Base-by-base conservation (phyloP, 495 filamentous ascomycete genomes). In the Trichoderma parareesei region DNA sequence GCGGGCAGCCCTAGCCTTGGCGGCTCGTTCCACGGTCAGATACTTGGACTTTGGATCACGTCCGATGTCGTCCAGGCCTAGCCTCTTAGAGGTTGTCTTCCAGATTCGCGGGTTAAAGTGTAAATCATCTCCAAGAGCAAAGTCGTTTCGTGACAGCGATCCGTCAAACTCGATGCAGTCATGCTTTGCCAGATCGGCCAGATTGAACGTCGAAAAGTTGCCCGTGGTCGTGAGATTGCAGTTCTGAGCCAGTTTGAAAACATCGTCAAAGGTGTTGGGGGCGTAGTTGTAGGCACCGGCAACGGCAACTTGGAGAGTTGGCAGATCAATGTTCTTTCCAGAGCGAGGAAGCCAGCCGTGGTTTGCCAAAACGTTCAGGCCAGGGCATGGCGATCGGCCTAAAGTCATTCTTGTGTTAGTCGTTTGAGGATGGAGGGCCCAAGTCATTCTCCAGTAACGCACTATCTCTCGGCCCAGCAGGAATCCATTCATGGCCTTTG, bases 341-440 rank as follows among this genome's bases (percentile, higher is more conserved):
- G 78, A 73, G 60, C 73, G 79, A 4, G 79, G 79, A 37, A 82
- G 71, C 55, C 74, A 80, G 43, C 70, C 71, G 66, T 80, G 78
- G 69, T 80, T 80, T 4, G 79, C 78, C 38, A 79, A 67, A 27
- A 76, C 73, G 65, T 82, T 81, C 13, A 81, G 65, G 61, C 75
- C 75, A 2, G 78, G 78, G 53, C 79, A 73, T 60, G 77, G 65
- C 68, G 53, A 57, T 57, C 53, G 53, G 27, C 53, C 53, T 68
- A 55, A 9, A 27, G 48, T 38, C 27, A 27, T 27, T 27, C 11
- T 49, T 16, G 9, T 20, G 11, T 57, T 16, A 57, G 33, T 62
- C 60, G 2, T 27, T 0, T 61, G 3, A 5, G 44, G 27, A 55
- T 20, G 11, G 14, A 55, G 60, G 14, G 8, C 5, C 13, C n/a